phyloP scores from a whole-genome alignment of 768 basidiomycete species.

The Baorangia bicolor region DNA sequence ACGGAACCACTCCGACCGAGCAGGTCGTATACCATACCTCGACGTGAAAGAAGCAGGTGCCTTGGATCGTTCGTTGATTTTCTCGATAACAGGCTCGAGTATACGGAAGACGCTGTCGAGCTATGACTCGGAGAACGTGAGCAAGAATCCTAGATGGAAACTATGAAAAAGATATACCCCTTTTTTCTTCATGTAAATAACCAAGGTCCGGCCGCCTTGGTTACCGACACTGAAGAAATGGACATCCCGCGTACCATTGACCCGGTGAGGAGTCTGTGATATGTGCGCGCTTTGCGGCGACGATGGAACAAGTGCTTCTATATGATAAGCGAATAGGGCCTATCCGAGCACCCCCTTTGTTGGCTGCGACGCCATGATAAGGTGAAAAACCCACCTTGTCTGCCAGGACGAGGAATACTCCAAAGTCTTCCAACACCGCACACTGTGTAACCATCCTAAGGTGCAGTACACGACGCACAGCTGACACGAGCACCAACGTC shows the following conservation, averaged over 20 bases:
- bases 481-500: conserved; percentile 37
- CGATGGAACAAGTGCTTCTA: conserved; percentile 94
- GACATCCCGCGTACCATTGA: conserved; percentile 89
- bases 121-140: conserved; percentile 33
- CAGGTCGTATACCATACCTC: conserved; percentile 73
- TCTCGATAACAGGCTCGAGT: conserved; percentile 93
- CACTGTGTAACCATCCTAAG: conserved; percentile 93
- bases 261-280: conserved; percentile 82
- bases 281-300: conserved; percentile 65
- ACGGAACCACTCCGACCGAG: conserved; percentile 93
- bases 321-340: conserved; percentile 91
- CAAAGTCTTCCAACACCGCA: conserved; percentile 94
- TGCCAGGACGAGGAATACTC: conserved; percentile 92
- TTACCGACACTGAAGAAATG: conserved; percentile 95
- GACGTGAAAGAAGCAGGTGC: conserved; percentile 69
- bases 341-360: conserved; percentile 26
- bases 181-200: conserved; percentile 96
- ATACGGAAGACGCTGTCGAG: conserved; percentile 94
- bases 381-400: conserved; percentile 60
- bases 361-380: not conserved
- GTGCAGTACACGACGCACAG: conserved; percentile 91
- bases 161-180: conserved; percentile 45
- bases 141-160: conserved; percentile 6
- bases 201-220: conserved; percentile 81
- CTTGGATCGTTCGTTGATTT: conserved; percentile 76